Conservation (phyloP, 345 rosid species). For the Xanthoceras sorbifolium region DNA sequence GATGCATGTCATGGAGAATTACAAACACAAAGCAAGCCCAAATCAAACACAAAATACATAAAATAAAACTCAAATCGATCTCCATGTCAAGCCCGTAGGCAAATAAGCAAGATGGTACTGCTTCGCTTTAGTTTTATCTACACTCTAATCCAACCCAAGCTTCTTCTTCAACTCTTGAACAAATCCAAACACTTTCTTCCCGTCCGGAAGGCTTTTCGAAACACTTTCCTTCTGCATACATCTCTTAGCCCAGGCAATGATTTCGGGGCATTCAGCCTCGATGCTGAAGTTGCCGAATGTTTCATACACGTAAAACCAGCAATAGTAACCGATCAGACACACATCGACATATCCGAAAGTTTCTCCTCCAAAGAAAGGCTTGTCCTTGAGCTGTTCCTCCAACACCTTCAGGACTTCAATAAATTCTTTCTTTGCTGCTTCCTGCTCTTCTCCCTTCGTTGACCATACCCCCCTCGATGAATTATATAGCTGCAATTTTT, state of each 20-base stretch:
- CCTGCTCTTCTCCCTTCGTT: conserved; percentile 27
- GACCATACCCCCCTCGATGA: conserved; percentile 4
- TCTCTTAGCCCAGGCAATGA: conserved; percentile 43
- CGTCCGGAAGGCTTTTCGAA: conserved; percentile 29
- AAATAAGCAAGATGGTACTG: not conserved
- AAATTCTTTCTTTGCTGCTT: conserved; percentile 29
- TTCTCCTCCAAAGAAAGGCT: conserved; percentile 37
- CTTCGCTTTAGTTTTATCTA: no score
- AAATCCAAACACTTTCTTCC: conserved; percentile 24
- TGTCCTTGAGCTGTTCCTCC: conserved; percentile 37
- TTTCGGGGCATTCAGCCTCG: conserved; percentile 37
- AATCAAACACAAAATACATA: no score
- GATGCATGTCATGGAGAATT: not conserved
- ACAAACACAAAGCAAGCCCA: no score
- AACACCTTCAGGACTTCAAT: conserved; percentile 30
- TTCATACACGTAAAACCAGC: conserved; percentile 35
- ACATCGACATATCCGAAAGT: conserved; percentile 34
- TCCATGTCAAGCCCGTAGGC: no score
- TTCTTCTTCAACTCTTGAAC: conserved; percentile 20
- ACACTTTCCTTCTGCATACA: conserved; percentile 41
- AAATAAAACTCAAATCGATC: no score
- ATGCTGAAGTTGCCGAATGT: conserved; percentile 33
- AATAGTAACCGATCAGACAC: conserved; percentile 17
- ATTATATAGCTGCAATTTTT: conserved; percentile 27
- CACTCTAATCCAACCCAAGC: conserved; percentile 17